These are phyloP conservation scores for Globisporangium polare DNA, from an alignment of 352 stramenopile species.

Conservation along the genomic window DNA sequence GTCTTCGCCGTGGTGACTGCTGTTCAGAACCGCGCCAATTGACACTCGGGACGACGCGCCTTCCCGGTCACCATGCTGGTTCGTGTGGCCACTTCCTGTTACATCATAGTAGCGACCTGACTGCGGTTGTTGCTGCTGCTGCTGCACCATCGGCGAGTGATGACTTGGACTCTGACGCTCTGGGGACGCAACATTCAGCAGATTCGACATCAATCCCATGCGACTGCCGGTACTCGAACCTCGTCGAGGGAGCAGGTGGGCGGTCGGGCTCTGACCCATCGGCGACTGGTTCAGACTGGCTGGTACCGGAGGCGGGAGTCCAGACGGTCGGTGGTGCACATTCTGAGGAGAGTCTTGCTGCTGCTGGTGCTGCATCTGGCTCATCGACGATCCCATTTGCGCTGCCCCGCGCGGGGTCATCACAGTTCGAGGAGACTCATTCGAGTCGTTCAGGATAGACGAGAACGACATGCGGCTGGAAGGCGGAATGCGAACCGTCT, in stretches of 20 bases:
- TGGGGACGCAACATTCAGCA: conserved; percentile 72
- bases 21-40: conserved; percentile 15
- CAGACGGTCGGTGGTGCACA: conserved; percentile 17
- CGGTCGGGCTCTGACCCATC: conserved; percentile 44
- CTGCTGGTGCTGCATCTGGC: conserved; percentile 18
- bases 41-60: conserved; percentile 18
- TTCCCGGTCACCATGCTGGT: conserved; percentile 10
- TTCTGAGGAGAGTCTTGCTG: conserved; percentile 14
- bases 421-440: conserved; percentile 36
- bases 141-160: conserved; percentile 42
- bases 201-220: conserved; percentile 75
- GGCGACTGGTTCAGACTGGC: conserved; percentile 23
- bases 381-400: conserved; percentile 3
- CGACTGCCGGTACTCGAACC: conserved; percentile 30
- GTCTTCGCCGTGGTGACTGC: conserved; percentile 10
- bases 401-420: conserved; percentile 13
- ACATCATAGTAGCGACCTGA: conserved; percentile 33
- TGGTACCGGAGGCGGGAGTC: conserved; percentile 22
- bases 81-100: conserved; percentile 3
- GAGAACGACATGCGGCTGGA: conserved; percentile 88
- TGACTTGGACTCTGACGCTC: conserved; percentile 33
- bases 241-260: conserved; percentile 49
- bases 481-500: conserved; percentile 23
- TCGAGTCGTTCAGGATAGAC: conserved; percentile 82
- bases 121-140: conserved; percentile 41